Conservation (phyloP, 805 yeast species). For the Zygosaccharomyces gambellarensis region DNA sequence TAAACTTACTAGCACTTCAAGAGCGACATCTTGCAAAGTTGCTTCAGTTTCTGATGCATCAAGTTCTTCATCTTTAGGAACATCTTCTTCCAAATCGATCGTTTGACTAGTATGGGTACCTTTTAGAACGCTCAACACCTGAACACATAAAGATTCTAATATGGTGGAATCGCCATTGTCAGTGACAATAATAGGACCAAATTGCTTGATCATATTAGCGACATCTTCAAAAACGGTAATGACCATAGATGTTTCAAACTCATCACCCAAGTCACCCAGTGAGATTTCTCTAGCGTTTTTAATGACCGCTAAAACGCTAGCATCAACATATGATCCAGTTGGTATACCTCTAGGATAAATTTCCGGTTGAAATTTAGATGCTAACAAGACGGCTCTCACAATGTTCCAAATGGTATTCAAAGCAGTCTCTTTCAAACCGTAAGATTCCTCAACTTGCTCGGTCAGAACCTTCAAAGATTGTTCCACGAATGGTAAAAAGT, state of each 20-base stretch:
- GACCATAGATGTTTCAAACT: slow-evolving; percentile 79
- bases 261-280: slow-evolving; percentile 60
- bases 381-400: slow-evolving; percentile 58
- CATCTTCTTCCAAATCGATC: slow-evolving; percentile 63
- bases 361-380: slow-evolving; percentile 45
- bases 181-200: slow-evolving; percentile 67
- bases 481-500: slow-evolving; percentile 74
- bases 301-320: slow-evolving; percentile 53
- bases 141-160: slow-evolving; percentile 65
- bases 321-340: slow-evolving; percentile 54
- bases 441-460: slow-evolving; percentile 77
- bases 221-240: slow-evolving; percentile 70
- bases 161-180: slow-evolving; percentile 53
- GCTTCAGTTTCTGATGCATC: slow-evolving; percentile 60
- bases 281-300: slow-evolving; percentile 65
- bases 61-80: slow-evolving; percentile 48
- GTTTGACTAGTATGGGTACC: slow-evolving; percentile 83
- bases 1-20: slow-evolving; percentile 77
- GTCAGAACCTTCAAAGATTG: slow-evolving; percentile 56
- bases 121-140: slow-evolving; percentile 66
- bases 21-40: slow-evolving; percentile 73
- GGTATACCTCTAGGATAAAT: slow-evolving; percentile 62
- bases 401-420: slow-evolving; percentile 78
- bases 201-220: slow-evolving; percentile 58
- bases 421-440: slow-evolving; percentile 87